Percentiles rank a stretch among this genome's conserved stretches.
phyloP scores from a whole-genome alignment of 129 eudicot genomes.

The Daucus carota region DH1_v3.0 NC_030383.2:47915501-47916000 shows the following conservation, averaged over 20 bases:
- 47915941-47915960: conserved; percentile 75
- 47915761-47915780: conserved; percentile 55
- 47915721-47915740: conserved; percentile 81
- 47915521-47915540: conserved; percentile 52
- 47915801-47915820: conserved; percentile 52
- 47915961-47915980: conserved; percentile 88
- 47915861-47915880: conserved; percentile 43
- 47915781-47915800: conserved; percentile 69
- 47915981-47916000: conserved; percentile 83
- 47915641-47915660: conserved; percentile 50
- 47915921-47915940: conserved; percentile 47
- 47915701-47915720: conserved; percentile 64
- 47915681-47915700: conserved; percentile 58
- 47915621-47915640: conserved; percentile 88
- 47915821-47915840: conserved; percentile 46
- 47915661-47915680: conserved; percentile 52
- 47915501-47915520: conserved; percentile 62
- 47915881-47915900: conserved; percentile 73
- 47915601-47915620: conserved; percentile 47
- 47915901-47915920: conserved; percentile 50
- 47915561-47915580: conserved; percentile 82
- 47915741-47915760: conserved; percentile 77
- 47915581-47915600: conserved; percentile 67
- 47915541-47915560: conserved; percentile 58
- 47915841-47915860: conserved; percentile 52